Evolutionary conservation across 192 early-diverging fungal genomes (phyloP).

Genomic region (Backusella parvicylindrica): DNA sequence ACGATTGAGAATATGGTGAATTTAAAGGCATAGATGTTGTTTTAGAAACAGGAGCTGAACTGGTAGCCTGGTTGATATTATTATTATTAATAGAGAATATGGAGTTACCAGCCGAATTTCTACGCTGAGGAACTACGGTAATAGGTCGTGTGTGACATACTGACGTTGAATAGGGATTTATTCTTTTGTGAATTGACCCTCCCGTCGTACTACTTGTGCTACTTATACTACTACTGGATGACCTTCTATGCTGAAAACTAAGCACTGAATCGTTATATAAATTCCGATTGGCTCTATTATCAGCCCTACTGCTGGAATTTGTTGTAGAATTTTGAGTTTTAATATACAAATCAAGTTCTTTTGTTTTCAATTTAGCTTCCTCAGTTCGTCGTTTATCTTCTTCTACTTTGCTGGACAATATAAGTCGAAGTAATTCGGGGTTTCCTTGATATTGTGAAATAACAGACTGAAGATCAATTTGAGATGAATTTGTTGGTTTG

Average conservation of each 20-base stretch:
- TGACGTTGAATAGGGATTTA: not conserved
- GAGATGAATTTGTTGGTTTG: not conserved
- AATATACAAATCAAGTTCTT: slow-evolving; percentile 44
- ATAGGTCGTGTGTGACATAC: not conserved
- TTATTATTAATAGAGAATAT: not conserved
- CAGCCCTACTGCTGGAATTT: not conserved
- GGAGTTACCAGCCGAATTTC: not conserved
- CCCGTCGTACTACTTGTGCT: slow-evolving; percentile 4
- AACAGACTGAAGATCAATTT: slow-evolving; percentile 44
- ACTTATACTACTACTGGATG: slow-evolving; percentile 7
- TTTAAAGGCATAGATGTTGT: not conserved
- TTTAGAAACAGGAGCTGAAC: not conserved
- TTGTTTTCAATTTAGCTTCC: slow-evolving; percentile 49
- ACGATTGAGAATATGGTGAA: not conserved
- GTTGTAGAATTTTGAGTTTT: slow-evolving; percentile 25
- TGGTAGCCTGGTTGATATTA: not conserved
- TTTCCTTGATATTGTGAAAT: slow-evolving; percentile 42
- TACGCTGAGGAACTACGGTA: not conserved
- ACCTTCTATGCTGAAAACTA: not conserved
- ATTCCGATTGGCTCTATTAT: not conserved
- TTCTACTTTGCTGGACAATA: slow-evolving; percentile 51
- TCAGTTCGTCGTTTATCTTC: slow-evolving; percentile 55
- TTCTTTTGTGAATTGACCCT: slow-evolving; percentile 8
- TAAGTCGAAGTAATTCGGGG: slow-evolving; percentile 52
- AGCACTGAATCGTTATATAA: not conserved